Evolutionary conservation across 768 basidiomycete species (phyloP), one percentile per base, ranked within the genome.

Genomic region (Amanita brunnescens): DNA sequence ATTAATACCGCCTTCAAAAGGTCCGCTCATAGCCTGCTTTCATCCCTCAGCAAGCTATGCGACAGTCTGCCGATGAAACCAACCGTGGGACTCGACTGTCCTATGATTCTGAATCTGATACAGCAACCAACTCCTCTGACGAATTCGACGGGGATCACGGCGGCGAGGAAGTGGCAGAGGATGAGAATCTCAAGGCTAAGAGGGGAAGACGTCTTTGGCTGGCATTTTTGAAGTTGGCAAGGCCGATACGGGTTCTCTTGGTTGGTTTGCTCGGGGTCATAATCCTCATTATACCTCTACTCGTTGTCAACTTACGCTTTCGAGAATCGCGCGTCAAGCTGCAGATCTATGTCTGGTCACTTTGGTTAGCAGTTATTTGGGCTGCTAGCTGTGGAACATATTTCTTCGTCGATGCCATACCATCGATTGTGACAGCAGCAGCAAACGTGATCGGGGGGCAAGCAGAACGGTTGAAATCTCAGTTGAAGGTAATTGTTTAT

Each of bases 101-200:
- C 12, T 20, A 40, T 20, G 39, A 21, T 5, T 21, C 39, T 40
- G 39, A 40, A 12, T 40, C 39, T 2, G 39, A 40, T 21, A 69
- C 78, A n/a, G 74, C 70, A 23, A 83, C 83, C 10, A 77, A 81
- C 56, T 73, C 78, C 2, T 77, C 75, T 8, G 84, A 86, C 59
- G 81, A 87, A 58, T 87, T 89, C 57, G 74, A 87, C 68, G 85
- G 85, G 85, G 82, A 86, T 49, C 76, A 80, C 47, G 80, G 78
- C 42, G 78, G 82, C 12, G 73, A 74, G 9, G 59, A 63, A 45
- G 56, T 60, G 23, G 50, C 62, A 13, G 60, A 61, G 5, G 60
- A 59, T 16, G 62, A 61, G 16, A 56, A 53, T 20, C 59, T 67
- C 35, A 78, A 79, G 58, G 83, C 82, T 3, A 79, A 74, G 57